phyloP scores from a whole-genome alignment of 2,329 filamentous ascomycete genomes.

The Pseudogymnoascus pannorum region DNA sequence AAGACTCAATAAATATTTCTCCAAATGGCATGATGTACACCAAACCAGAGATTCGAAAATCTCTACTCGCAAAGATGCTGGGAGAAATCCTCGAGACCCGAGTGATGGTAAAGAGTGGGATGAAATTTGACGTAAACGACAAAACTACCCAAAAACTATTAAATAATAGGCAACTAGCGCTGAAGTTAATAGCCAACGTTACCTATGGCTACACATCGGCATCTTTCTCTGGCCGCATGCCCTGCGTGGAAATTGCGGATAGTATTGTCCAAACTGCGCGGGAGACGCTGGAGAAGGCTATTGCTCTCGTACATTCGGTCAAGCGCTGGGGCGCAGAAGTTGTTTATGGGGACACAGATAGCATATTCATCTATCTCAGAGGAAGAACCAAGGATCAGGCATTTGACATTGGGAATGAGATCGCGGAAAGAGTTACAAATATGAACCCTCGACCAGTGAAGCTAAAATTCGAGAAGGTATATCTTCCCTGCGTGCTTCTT shows the following conservation, averaged over 20 bases:
- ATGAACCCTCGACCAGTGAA: slow-evolving; percentile 89
- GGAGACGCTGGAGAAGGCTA: slow-evolving; percentile 89
- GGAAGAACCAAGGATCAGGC: slow-evolving; percentile 82
- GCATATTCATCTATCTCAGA: slow-evolving; percentile 82
- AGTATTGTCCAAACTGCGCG: slow-evolving; percentile 95
- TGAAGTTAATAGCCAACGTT: slow-evolving; percentile 97
- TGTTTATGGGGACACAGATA: slow-evolving; percentile 96
- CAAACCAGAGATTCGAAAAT: slow-evolving; percentile 78
- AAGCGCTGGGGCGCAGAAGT: slow-evolving; percentile 89
- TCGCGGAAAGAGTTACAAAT: slow-evolving; percentile 76
- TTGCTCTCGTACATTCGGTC: slow-evolving; percentile 84
- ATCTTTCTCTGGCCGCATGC: slow-evolving; percentile 95
- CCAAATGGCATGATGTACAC: slow-evolving; percentile 97
- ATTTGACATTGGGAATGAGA: slow-evolving; percentile 88
- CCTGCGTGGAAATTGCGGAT: slow-evolving; percentile 94
- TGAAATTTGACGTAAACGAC: slow-evolving; percentile 90
- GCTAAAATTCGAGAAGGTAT: slow-evolving; percentile 98
- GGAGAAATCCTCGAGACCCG: slow-evolving; percentile 91
- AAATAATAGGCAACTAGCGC: slow-evolving; percentile 86
- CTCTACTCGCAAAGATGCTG: slow-evolving; percentile 90
- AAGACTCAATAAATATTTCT: slow-evolving; percentile 82
- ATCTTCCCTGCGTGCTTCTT: slow-evolving; percentile 86
- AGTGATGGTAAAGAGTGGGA: slow-evolving; percentile 95
- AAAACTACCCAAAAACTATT: slow-evolving; percentile 76
- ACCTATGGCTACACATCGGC: slow-evolving; percentile 98